Evolutionary conservation across 148 eudicot genomes (phyloP), one percentile per base, ranked within the genome.

Genomic region (Heliosperma pusillum): DNA sequence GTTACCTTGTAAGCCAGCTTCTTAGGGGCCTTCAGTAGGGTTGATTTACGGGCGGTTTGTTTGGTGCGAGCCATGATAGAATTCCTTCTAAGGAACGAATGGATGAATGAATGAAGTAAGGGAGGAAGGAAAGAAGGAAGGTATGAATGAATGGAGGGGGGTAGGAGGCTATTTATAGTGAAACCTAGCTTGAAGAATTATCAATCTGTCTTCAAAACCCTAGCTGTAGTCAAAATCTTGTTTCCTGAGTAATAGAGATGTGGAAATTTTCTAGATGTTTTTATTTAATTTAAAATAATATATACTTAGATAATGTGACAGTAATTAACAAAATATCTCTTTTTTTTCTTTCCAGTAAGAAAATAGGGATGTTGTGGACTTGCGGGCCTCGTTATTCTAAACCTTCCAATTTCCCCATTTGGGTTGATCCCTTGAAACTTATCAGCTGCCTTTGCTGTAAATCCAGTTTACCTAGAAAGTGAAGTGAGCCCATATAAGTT

Each of bases 11-110:
- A 29, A 22, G 68, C 68, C 68, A 64, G 20, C 68, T 29, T 64
- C 68, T 64, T 64, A 64, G 68, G 68, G 20, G 12, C 68, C 29
- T 63, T 13, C 68, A 29, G 6, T 5, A 30, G 0, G 68, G 68
- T 64, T 29, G 68, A 64, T 36, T 64, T 64, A 45, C 68, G 68
- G 21, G 68, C 68, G 22, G 68, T 64, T 29, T 64, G 68, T 36
- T 64, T 64, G 42, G 68, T 64, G 44, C 68, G 68, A 29, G 68
- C 68, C 68, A 64, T 64, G 19, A 20, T 30, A 4, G 68, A 16
- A 11, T 64, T 29, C 19, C 9, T 29, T 64, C 6, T 26, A 30
- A 15, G 20, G 68, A 30, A 16, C 2, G 22, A 20, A 1, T 9
- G 55, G 13, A 7, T 11, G 55, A 50, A 50, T 2, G 55, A 50